Conservation (phyloP, 192 early-diverging fungal species). For the Jimgerdemannia lactiflua region DNA sequence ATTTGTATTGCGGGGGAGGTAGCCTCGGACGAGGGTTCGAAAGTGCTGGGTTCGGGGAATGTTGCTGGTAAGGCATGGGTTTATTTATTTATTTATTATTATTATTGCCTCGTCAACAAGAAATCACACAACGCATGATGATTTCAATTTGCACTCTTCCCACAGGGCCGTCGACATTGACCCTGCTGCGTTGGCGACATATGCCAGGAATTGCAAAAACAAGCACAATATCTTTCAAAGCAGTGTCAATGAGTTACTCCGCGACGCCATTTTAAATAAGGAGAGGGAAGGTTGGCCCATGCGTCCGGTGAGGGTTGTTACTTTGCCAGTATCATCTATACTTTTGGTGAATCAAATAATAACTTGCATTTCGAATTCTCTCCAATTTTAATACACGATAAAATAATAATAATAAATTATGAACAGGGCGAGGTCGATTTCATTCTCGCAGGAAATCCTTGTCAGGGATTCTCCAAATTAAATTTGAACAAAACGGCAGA, state of each 20-base stretch:
- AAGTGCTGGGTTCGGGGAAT: conserved; percentile 17
- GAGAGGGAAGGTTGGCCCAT: neutral
- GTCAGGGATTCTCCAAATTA: conserved; percentile 26
- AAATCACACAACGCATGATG: neutral
- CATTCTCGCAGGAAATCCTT: conserved; percentile 28
- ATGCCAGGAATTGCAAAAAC: conserved; percentile 7
- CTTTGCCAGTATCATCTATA: no score
- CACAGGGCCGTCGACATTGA: conserved; percentile 26
- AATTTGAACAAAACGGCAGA: conserved; percentile 3
- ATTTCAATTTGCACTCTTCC: neutral
- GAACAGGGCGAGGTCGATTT: conserved; percentile 28
- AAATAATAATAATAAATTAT: neutral
- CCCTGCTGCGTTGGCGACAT: conserved; percentile 18
- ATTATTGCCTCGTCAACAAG: neutral
- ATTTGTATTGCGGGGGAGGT: conserved; percentile 29
- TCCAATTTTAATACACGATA: conserved; percentile 3
- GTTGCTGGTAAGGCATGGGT: conserved; percentile 16
- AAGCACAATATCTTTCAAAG: conserved; percentile 5
- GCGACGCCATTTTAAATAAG: conserved; percentile 6
- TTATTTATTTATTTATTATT: neutral
- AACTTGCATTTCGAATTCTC: no score
- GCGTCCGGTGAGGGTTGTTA: neutral
- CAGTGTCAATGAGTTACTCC: conserved; percentile 24
- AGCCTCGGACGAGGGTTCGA: conserved; percentile 23
- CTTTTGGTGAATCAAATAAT: no score